A percentile compares a stretch with the other conserved stretches of the same genome.
phyloP scores from a whole-genome alignment of 345 rosid genomes.

The Leavenworthia alabamica region DNA sequence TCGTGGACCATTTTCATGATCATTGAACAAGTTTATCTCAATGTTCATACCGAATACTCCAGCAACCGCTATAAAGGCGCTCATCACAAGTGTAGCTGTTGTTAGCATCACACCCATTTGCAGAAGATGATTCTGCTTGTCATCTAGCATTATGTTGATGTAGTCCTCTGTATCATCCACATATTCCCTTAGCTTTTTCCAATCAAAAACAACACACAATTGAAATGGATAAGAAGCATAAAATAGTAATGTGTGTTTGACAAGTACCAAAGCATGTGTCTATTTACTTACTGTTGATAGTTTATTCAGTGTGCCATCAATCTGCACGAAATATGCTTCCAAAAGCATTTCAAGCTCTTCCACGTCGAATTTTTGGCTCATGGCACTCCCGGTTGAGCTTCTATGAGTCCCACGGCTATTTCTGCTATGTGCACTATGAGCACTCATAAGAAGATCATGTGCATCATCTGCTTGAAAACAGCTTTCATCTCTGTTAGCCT shows the following conservation, averaged over 20 bases:
- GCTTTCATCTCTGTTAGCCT: constrained; percentile 34
- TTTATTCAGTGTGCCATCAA: constrained; percentile 86
- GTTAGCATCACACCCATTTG: constrained; percentile 95
- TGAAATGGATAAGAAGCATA: background rate
- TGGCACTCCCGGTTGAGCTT: constrained; percentile 57
- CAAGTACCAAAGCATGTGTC: background rate
- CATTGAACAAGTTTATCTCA: constrained; percentile 42
- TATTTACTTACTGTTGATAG: constrained; percentile 66
- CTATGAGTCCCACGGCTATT: constrained; percentile 57
- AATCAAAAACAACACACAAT: constrained; percentile 14
- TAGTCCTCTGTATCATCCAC: constrained; percentile 94
- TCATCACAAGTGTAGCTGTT: constrained; percentile 74
- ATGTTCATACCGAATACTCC: constrained; percentile 83
- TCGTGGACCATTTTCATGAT: constrained; percentile 20
- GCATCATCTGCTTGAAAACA: constrained; percentile 38
- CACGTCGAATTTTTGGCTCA: constrained; percentile 63
- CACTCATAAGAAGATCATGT: constrained; percentile 44
- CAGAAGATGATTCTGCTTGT: constrained; percentile 91
- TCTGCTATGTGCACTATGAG: constrained; percentile 40
- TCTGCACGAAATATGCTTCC: constrained; percentile 94
- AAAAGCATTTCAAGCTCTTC: constrained; percentile 97
- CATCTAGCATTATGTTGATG: constrained; percentile 94
- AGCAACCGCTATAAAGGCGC: constrained; percentile 59
- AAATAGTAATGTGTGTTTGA: too few relatives aligned
- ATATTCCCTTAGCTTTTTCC: constrained; percentile 71